phyloP scores from a whole-genome alignment of 352 stramenopile species.

The Phytophthora pluvialis region DNA sequence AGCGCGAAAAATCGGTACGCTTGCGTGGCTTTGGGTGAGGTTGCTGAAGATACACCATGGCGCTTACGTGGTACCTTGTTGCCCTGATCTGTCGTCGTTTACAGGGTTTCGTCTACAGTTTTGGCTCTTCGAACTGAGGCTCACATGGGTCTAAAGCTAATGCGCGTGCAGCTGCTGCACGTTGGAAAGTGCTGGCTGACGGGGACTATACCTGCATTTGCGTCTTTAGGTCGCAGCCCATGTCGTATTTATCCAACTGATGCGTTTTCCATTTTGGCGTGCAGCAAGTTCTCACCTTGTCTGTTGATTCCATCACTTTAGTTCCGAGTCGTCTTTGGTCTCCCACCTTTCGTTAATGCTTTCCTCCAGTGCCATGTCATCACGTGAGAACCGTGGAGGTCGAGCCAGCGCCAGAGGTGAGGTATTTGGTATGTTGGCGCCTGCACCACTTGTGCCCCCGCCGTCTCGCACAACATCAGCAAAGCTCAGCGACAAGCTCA shows the following conservation, averaged over 20 bases:
- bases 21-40: not conserved
- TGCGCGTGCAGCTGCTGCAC: not conserved
- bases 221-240: slow-evolving; percentile 1
- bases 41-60: not conserved
- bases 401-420: slow-evolving; percentile 54
- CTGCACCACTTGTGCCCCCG: slow-evolving; percentile 21
- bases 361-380: slow-evolving; percentile 66
- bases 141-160: not conserved
- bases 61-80: slow-evolving; percentile 19
- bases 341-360: slow-evolving; percentile 75
- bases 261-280: slow-evolving; percentile 2
- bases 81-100: not conserved
- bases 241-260: slow-evolving; percentile 58
- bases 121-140: slow-evolving; percentile 38
- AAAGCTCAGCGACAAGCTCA: slow-evolving; percentile 91
- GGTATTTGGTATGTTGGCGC: slow-evolving; percentile 41
- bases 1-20: slow-evolving; percentile 74
- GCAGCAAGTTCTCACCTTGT: slow-evolving; percentile 18
- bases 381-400: slow-evolving; percentile 50
- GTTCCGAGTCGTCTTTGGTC: slow-evolving; percentile 70
- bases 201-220: not conserved
- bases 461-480: slow-evolving; percentile 82
- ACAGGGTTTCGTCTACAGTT: slow-evolving; percentile 82
- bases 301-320: slow-evolving; percentile 45
- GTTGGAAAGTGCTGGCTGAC: not conserved